A percentile compares a stretch with the other conserved stretches of the same genome.
phyloP scores from a whole-genome alignment of 2,329 filamentous ascomycete species.

The Alternaria arborescens region DNA sequence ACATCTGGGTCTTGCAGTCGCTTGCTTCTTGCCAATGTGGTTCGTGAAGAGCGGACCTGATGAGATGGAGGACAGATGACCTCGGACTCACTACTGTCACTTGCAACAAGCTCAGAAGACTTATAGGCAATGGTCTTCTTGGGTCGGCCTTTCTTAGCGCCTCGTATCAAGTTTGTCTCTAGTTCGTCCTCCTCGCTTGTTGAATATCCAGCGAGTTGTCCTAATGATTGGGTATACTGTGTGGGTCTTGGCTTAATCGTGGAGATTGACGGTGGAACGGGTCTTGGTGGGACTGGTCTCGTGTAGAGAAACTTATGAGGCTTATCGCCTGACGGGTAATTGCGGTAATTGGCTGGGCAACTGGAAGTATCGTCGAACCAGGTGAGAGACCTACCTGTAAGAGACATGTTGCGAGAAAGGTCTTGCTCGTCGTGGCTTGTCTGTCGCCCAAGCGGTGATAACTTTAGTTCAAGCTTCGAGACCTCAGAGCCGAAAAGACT shows the following conservation, averaged over 20 bases:
- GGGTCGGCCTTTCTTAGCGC: background rate
- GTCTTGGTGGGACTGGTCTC: background rate
- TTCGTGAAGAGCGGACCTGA: background rate
- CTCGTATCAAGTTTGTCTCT: background rate
- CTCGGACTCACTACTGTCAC: background rate
- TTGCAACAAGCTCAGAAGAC: background rate
- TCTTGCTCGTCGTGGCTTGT: background rate
- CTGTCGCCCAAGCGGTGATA: background rate
- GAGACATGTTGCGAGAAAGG: background rate
- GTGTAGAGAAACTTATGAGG: background rate
- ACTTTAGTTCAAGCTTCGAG: background rate
- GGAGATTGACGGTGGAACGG: background rate
- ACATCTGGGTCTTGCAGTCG: background rate
- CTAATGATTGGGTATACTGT: background rate
- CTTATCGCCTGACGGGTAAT: background rate
- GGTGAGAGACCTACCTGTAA: background rate
- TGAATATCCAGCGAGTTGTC: background rate
- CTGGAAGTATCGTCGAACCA: background rate
- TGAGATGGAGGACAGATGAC: background rate
- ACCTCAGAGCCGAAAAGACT: background rate
- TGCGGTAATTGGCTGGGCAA: background rate
- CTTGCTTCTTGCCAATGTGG: background rate
- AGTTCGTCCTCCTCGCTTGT: background rate
- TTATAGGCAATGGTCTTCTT: background rate
- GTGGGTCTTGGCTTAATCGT: background rate